These are phyloP conservation scores for Lunularia cruciata DNA, from an alignment of 225 moss, liverwort and hornwort genomes.

Conservation along the genomic window DNA sequence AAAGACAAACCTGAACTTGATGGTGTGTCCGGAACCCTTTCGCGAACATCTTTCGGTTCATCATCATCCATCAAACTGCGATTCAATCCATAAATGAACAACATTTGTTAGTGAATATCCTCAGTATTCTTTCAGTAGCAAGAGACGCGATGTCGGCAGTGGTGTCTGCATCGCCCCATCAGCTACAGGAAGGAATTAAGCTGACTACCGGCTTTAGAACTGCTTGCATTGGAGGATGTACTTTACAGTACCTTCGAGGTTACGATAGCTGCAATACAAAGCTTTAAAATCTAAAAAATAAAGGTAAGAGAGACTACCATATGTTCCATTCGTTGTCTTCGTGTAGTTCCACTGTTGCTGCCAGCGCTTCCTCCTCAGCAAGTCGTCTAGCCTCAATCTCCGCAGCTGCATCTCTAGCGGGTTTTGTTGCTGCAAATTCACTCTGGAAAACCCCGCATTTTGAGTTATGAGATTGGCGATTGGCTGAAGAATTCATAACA, in stretches of 20 bases:
- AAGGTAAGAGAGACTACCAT: conserved; percentile 38
- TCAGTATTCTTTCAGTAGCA: too few species aligned
- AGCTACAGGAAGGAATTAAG: too few species aligned
- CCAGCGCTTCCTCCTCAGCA: conserved; percentile 66
- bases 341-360: conserved; percentile 75
- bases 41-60: conserved; percentile 51
- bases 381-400: conserved; percentile 60
- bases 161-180: too few species aligned
- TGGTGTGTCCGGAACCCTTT: conserved; percentile 37
- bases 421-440: conserved; percentile 68
- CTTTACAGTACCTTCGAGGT: too few species aligned
- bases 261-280: too few species aligned
- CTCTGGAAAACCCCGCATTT: conserved; percentile 44
- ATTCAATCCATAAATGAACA: too few species aligned
- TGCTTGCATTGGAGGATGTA: too few species aligned
- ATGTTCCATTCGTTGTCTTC: conserved; percentile 97
- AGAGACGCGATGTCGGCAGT: too few species aligned
- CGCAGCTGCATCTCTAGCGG: conserved; percentile 82
- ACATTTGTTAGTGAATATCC: too few species aligned
- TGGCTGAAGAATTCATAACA: background rate
- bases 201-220: too few species aligned
- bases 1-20: conserved; percentile 48
- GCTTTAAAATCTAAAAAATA: too few species aligned
- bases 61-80: conserved; percentile 79
- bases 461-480: too few species aligned